Conservation (phyloP, 345 rosid genomes). For the Linum lewisii region DNA sequence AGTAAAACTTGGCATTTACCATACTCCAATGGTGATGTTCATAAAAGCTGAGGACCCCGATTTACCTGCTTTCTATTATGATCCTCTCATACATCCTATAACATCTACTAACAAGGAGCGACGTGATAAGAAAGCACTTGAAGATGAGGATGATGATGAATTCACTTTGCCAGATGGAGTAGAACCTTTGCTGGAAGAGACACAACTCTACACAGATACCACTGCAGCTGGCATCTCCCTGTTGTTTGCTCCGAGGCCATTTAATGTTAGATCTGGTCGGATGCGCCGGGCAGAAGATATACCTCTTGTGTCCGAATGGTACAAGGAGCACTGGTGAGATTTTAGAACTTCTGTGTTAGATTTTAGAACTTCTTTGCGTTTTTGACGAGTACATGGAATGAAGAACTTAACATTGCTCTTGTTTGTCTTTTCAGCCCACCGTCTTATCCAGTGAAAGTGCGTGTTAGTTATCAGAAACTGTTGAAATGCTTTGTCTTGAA, state of each 20-base stretch:
- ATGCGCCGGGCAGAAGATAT: conserved; percentile 94
- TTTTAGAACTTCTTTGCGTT: neutral
- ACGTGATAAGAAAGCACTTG: conserved; percentile 61
- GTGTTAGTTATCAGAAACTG: conserved; percentile 95
- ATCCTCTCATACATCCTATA: conserved; percentile 95
- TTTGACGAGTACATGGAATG: neutral
- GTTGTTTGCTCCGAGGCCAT: conserved; percentile 93
- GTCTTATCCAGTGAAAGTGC: conserved; percentile 92
- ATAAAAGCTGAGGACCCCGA: conserved; percentile 99
- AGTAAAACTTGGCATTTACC: conserved; percentile 82
- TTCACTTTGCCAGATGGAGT: conserved; percentile 80
- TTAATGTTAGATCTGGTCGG: conserved; percentile 96
- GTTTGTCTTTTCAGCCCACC: conserved; percentile 62
- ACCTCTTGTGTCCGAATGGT: conserved; percentile 98
- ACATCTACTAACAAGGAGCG: conserved; percentile 77
- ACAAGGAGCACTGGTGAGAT: conserved; percentile 93
- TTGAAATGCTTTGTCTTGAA: conserved; percentile 93
- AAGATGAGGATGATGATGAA: conserved; percentile 81
- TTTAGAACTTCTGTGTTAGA: no score
- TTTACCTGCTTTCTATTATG: conserved; percentile 94
- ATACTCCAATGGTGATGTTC: conserved; percentile 97
- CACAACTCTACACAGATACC: conserved; percentile 92
- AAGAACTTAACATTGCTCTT: conserved; percentile 3
- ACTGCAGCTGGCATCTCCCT: conserved; percentile 97
- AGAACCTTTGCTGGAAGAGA: conserved; percentile 71